These are phyloP conservation scores for Theileria orientalis DNA, from an alignment of 169 alveolate genomes.

Conservation along the genomic window DNA sequence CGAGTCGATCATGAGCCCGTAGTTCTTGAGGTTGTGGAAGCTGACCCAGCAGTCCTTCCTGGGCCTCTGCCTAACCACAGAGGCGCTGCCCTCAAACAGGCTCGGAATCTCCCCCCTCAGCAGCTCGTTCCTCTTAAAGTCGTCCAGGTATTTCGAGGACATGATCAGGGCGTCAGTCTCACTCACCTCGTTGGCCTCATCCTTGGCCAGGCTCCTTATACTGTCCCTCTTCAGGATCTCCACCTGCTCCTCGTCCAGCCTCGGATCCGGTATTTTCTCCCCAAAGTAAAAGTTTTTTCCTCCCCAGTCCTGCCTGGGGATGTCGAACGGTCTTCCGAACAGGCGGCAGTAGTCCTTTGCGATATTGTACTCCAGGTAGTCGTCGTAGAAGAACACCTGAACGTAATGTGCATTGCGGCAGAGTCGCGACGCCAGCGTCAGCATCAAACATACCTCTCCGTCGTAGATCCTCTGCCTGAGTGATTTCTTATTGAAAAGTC, in stretches of 20 bases:
- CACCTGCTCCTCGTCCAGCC: background rate
- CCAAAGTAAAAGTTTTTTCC: conserved; percentile 50
- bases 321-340: conserved; percentile 36
- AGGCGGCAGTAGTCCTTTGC: conserved; percentile 45
- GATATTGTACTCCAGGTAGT: conserved; percentile 39
- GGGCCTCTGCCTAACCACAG: conserved; percentile 16
- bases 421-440: background rate
- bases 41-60: conserved; percentile 59
- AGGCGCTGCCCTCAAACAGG: conserved; percentile 16
- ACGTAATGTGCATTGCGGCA: too few relatives aligned
- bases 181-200: conserved; percentile 1
- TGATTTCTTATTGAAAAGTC: conserved; percentile 28
- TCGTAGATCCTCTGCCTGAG: conserved; percentile 63
- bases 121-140: conserved; percentile 38
- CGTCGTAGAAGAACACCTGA: conserved; percentile 58
- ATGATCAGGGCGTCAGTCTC: conserved; percentile 30
- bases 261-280: conserved; percentile 23
- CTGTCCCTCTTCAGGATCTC: background rate
- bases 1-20: conserved; percentile 56
- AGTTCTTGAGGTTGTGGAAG: conserved; percentile 41
- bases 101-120: conserved; percentile 41
- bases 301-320: conserved; percentile 66
- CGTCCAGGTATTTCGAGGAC: conserved; percentile 15
- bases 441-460: conserved; percentile 54
- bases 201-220: conserved; percentile 12